Percentiles rank a stretch among this genome's conserved stretches.
Evolutionary conservation across 805 yeast genomes (phyloP).

Genomic region (Kluyveromyces wickerhamii): DNA sequence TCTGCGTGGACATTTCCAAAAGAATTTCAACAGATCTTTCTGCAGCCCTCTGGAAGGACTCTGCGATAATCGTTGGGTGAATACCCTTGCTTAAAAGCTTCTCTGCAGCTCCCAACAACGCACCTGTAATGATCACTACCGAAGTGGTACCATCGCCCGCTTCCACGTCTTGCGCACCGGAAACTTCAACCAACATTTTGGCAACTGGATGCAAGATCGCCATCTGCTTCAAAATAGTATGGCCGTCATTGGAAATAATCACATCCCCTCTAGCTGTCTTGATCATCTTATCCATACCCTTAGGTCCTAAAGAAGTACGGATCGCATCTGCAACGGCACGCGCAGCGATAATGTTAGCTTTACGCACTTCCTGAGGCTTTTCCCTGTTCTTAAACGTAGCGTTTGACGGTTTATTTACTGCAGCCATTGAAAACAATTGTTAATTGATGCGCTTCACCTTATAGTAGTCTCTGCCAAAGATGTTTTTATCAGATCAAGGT

Average conservation of each 20-base stretch:
- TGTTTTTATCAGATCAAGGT: no score
- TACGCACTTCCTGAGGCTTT: conserved; percentile 91
- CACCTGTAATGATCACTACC: conserved; percentile 92
- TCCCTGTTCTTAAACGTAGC: conserved; percentile 89
- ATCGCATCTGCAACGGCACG: conserved; percentile 93
- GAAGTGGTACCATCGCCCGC: conserved; percentile 99
- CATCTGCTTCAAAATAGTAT: conserved; percentile 93
- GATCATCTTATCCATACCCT: conserved; percentile 99
- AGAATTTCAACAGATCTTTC: conserved; percentile 71
- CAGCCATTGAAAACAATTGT: conserved; percentile 15
- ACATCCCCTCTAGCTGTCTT: conserved; percentile 89
- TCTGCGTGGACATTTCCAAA: conserved; percentile 74
- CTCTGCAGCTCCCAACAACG: conserved; percentile 91
- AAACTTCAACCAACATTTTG: conserved; percentile 92
- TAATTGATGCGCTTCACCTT: no score
- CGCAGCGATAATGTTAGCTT: conserved; percentile 83
- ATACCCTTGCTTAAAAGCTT: conserved; percentile 80
- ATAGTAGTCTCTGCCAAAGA: no score
- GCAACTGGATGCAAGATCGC: conserved; percentile 99
- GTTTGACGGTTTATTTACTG: conserved; percentile 47
- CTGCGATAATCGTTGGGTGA: conserved; percentile 93
- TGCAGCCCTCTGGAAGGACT: conserved; percentile 87
- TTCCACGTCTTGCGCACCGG: conserved; percentile 96
- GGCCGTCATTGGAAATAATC: conserved; percentile 96
- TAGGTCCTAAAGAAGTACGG: conserved; percentile 93